phyloP scores from a whole-genome alignment of 305 asterid genomes.

The Solanum hybrid region DNA sequence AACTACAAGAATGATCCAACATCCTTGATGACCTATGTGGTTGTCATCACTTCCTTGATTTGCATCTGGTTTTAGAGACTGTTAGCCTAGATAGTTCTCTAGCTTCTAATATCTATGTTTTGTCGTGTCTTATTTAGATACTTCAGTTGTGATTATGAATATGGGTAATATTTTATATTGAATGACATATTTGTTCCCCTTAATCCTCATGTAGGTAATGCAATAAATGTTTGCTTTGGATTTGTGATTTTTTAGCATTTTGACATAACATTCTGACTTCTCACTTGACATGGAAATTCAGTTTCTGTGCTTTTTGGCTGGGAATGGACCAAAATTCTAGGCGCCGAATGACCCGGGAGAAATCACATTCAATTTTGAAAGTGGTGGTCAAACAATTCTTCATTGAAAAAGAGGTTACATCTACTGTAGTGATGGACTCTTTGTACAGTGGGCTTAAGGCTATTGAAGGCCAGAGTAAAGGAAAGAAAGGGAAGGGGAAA shows the following conservation, averaged over 20 bases:
- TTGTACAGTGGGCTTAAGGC: constrained; percentile 90
- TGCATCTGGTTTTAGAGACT: neutral
- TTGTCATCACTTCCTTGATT: neutral
- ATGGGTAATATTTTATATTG: neutral
- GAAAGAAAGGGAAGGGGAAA: constrained; percentile 54
- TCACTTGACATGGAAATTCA: constrained; percentile 22
- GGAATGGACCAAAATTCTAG: constrained; percentile 60
- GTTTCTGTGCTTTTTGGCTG: constrained; percentile 85
- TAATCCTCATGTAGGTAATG: neutral
- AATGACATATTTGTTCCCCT: neutral
- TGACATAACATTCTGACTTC: neutral
- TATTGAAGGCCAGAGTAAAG: constrained; percentile 65
- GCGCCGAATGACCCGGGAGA: constrained; percentile 66
- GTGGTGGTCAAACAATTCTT: constrained; percentile 79
- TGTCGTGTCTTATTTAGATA: neutral
- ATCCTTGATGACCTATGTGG: neutral
- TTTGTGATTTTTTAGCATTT: neutral
- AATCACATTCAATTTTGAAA: constrained; percentile 67
- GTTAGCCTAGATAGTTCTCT: neutral
- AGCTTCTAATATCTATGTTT: neutral
- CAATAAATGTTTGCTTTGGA: neutral
- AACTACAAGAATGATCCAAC: neutral
- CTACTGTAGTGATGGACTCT: constrained; percentile 97
- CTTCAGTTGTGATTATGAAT: neutral
- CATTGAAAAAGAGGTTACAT: constrained; percentile 91